Base-by-base conservation (phyloP, 2,329 filamentous ascomycete genomes). In the Talaromyces piceae region DNA sequence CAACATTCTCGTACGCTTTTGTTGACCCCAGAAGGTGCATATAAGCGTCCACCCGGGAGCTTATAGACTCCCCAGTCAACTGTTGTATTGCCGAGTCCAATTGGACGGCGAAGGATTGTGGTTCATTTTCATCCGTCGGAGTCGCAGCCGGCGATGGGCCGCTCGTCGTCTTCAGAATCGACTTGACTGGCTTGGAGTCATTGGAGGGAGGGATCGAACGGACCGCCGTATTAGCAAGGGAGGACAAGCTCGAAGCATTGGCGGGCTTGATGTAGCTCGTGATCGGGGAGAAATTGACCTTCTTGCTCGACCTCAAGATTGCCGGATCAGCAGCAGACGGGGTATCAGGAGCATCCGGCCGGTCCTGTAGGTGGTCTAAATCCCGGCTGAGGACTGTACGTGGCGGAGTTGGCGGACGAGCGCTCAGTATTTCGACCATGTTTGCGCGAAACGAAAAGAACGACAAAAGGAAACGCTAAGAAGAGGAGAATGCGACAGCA, bases 41-140 rank as follows among this genome's bases (percentile, higher is more conserved):
- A 63, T 98, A 97, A 45, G 91, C 88, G 70, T 98, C 93, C 27
- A 93, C 70, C 58, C 86, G 86, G 11, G 82, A 83, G 52, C 83
- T 79, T 49, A 85, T 78, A 58, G 90, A 86, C 26, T 82, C 75
- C 20, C 87, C 83, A 31, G 86, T 87, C 45, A 98, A 78, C 68
- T 93, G 87, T 67, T 88, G 84, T 30, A 89, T 79, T 4, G 89
- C 82, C 0, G 88, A 94, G 59, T 95, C 87, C 57, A 97, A 72
- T 84, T 96, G 93, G 59, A 82, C 82, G 57, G 80, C 78, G 52
- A 95, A 83, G 33, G 80, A 84, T 41, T 78, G 74, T 23, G 71
- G 76, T 57, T 73, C 76, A 69, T 67, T 69, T 66, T 64, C 66
- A 57, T 72, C 61, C 56, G 67, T 56, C 68, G 67, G 60, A 72